Percentiles rank a stretch among this genome's conserved stretches.
Evolutionary conservation across 2,329 filamentous ascomycete genomes (phyloP).

Genomic region (Huntiella savannae): DNA sequence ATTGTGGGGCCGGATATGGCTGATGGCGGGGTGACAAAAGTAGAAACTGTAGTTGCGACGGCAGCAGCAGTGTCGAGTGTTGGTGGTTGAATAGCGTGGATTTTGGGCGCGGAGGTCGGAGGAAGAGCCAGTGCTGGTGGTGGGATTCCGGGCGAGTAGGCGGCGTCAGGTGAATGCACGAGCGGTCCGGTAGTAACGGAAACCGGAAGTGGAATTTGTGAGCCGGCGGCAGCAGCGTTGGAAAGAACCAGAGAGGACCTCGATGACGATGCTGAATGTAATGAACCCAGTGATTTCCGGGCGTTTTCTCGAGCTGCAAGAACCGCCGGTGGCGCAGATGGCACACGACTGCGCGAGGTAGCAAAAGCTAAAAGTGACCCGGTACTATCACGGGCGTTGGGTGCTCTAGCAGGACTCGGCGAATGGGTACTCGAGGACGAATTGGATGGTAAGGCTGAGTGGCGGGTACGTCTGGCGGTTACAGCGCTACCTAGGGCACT

Average conservation of each 20-base stretch:
- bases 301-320: neutral
- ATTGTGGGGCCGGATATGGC: neutral
- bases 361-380: slow-evolving; percentile 1
- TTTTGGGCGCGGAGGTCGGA: neutral
- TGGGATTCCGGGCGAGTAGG: neutral
- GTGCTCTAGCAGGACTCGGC: neutral
- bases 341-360: neutral
- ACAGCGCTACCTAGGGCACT: neutral
- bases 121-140: too few relatives aligned
- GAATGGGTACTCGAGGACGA: neutral
- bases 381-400: neutral
- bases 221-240: slow-evolving; percentile 1
- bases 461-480: slow-evolving; percentile 1
- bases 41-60: neutral
- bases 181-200: neutral
- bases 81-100: neutral
- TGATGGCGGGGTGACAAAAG: neutral
- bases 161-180: neutral
- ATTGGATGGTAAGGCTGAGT: neutral
- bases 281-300: neutral
- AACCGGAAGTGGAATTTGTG: neutral
- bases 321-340: slow-evolving; percentile 4
- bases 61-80: slow-evolving; percentile 1
- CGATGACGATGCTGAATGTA: neutral
- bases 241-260: neutral